Conservation (phyloP, 108 stramenopile genomes). For the Fragilaria crotonensis region DNA sequence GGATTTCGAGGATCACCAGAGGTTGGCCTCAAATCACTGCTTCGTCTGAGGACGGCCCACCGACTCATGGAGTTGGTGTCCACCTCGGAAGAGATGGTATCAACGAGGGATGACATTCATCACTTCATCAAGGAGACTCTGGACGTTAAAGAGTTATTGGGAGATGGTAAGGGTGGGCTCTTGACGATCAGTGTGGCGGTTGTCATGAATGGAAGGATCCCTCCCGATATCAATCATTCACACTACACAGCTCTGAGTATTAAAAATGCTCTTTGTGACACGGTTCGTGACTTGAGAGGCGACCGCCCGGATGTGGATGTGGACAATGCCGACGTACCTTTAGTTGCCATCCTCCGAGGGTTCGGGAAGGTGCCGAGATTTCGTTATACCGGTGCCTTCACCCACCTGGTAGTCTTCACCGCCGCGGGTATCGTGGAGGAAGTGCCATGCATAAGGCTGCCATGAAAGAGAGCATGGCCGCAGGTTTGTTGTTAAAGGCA, state of each 20-base stretch:
- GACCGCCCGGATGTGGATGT: constrained; percentile 65
- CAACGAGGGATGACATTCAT: constrained; percentile 47
- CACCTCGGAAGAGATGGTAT: constrained; percentile 2
- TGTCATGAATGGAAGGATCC: constrained; percentile 45
- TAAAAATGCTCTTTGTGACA: constrained; percentile 74
- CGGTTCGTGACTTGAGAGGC: constrained; percentile 57
- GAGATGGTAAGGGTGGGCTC: constrained; percentile 55
- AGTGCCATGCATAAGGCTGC: constrained; percentile 63
- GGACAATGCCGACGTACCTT: constrained; percentile 67
- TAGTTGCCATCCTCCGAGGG: constrained; percentile 53
- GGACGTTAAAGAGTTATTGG: constrained; percentile 46
- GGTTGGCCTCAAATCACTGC: constrained; percentile 38
- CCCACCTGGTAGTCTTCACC: constrained; percentile 58
- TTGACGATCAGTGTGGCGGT: constrained; percentile 51
- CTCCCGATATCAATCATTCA: constrained; percentile 66
- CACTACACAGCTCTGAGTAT: constrained; percentile 74
- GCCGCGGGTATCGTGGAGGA: constrained; percentile 49
- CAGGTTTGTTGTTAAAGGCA: constrained; percentile 60
- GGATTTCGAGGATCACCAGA: constrained; percentile 20
- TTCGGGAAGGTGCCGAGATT: constrained; percentile 23
- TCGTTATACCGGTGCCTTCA: constrained; percentile 65
- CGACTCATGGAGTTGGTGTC: constrained; percentile 55
- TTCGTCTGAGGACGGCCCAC: constrained; percentile 75
- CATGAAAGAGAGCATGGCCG: constrained; percentile 80
- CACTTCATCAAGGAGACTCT: constrained; percentile 31